These are phyloP conservation scores for Clavispora phyllophila DNA, from an alignment of 805 yeast genomes.

Conservation along the genomic window DNA sequence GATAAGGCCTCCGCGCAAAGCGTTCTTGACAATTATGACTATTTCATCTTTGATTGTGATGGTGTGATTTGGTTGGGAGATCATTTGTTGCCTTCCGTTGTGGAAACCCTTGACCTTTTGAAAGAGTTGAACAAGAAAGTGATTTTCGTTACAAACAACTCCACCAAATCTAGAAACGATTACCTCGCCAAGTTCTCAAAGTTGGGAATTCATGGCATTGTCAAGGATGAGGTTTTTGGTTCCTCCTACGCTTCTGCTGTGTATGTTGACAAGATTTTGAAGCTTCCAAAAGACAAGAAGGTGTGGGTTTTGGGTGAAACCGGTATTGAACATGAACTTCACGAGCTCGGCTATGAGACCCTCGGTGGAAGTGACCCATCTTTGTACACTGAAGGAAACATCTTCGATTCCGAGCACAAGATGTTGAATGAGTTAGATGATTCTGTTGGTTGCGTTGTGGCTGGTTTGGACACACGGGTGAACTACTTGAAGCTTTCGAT, in stretches of 20 bases:
- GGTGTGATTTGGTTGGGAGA: slow-evolving; percentile 95
- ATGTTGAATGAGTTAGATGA: slow-evolving; percentile 59
- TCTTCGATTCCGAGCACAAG: slow-evolving; percentile 53
- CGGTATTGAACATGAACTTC: slow-evolving; percentile 80
- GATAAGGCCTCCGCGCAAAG: slow-evolving; percentile 43
- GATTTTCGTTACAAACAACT: slow-evolving; percentile 91
- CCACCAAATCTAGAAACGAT: slow-evolving; percentile 79
- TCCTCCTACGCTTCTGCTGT: slow-evolving; percentile 90
- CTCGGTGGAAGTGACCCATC: slow-evolving; percentile 80
- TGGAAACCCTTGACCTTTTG: slow-evolving; percentile 67
- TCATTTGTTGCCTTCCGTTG: slow-evolving; percentile 69
- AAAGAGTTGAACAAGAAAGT: slow-evolving; percentile 55
- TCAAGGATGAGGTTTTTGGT: slow-evolving; percentile 75
- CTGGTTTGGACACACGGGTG: slow-evolving; percentile 73
- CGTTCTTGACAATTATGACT: slow-evolving; percentile 66
- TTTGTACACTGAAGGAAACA: slow-evolving; percentile 39
- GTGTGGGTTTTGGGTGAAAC: slow-evolving; percentile 86
- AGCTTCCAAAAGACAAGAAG: slow-evolving; percentile 70
- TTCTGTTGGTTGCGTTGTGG: slow-evolving; percentile 79
- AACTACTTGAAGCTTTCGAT: slow-evolving; percentile 79
- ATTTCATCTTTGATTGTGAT: slow-evolving; percentile 92
- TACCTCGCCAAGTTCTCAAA: slow-evolving; percentile 73
- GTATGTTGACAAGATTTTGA: slow-evolving; percentile 69
- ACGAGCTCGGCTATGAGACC: slow-evolving; percentile 65
- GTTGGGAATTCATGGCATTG: slow-evolving; percentile 44